Evolutionary conservation across 2,329 filamentous ascomycete species (phyloP).

Genomic region (Aspergillus arachidicola): DNA sequence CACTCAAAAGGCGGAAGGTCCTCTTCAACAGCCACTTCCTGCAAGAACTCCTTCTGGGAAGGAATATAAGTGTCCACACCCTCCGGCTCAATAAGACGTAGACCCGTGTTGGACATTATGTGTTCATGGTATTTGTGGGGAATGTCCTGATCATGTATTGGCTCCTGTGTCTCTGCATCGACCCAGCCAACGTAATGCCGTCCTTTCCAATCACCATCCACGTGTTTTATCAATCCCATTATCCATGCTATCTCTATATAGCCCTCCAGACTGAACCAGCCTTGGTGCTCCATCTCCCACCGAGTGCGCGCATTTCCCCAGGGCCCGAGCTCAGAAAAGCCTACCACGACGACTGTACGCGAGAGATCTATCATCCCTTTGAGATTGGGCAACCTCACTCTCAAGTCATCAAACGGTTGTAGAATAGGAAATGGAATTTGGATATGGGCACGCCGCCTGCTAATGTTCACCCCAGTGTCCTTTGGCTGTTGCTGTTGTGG

Average conservation of each 20-base stretch:
- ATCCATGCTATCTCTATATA: conserved; percentile 99
- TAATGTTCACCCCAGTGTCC: neutral
- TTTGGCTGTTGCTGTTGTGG: neutral
- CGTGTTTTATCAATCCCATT: conserved; percentile 98
- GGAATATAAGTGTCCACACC: conserved; percentile 49
- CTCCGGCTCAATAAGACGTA: conserved; percentile 92
- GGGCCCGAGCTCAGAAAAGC: conserved; percentile 56
- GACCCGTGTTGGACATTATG: conserved; percentile 90
- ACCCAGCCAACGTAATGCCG: conserved; percentile 85
- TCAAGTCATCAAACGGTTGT: conserved; percentile 1
- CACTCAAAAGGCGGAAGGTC: conserved; percentile 23
- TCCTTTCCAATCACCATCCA: conserved; percentile 92
- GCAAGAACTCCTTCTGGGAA: conserved; percentile 76
- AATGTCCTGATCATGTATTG: conserved; percentile 19
- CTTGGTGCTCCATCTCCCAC: conserved; percentile 98
- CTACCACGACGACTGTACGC: conserved; percentile 42
- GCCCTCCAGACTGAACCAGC: conserved; percentile 93
- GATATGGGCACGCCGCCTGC: conserved; percentile 12
- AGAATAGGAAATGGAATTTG: conserved; percentile 13
- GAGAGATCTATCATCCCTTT: conserved; percentile 44
- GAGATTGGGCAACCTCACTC: conserved; percentile 15
- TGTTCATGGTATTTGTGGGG: conserved; percentile 14
- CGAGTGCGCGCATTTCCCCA: conserved; percentile 98
- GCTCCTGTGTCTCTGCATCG: conserved; percentile 12
- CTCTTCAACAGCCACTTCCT: conserved; percentile 86